Conservation (phyloP, 192 early-diverging fungal genomes). For the Rhizoclosmatium globosum region DNA sequence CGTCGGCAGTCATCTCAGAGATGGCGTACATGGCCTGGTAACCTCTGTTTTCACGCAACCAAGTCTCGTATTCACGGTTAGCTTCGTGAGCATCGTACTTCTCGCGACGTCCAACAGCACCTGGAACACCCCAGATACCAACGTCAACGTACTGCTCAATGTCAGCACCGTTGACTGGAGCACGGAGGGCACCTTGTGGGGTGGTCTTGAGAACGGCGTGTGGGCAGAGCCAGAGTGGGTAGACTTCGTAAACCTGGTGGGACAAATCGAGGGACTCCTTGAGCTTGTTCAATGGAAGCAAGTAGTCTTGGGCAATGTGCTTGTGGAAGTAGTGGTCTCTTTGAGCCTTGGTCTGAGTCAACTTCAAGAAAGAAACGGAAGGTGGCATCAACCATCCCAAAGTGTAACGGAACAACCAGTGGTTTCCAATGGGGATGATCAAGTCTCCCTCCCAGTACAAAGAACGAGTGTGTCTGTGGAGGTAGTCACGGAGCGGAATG, state of each 20-base stretch:
- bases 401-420: constrained; percentile 44
- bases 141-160: constrained; percentile 52
- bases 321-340: constrained; percentile 42
- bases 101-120: constrained; percentile 29
- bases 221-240: constrained; percentile 52
- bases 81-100: constrained; percentile 38
- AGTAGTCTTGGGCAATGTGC: constrained; percentile 46
- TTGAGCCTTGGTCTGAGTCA: constrained; percentile 46
- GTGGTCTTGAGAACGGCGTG: constrained; percentile 39
- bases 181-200: constrained; percentile 38
- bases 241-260: constrained; percentile 48
- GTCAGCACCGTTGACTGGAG: constrained; percentile 23
- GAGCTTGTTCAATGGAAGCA: constrained; percentile 45
- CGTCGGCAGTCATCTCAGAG: constrained; percentile 35
- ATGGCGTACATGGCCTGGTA: constrained; percentile 52
- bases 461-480: constrained; percentile 56
- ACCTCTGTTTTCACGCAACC: constrained; percentile 36
- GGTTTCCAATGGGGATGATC: constrained; percentile 53
- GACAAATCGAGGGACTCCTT: constrained; percentile 44
- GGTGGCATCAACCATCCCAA: constrained; percentile 51
- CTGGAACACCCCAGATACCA: constrained; percentile 52
- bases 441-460: constrained; percentile 52
- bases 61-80: constrained; percentile 39
- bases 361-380: constrained; percentile 43
- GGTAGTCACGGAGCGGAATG: constrained; percentile 54